Percentiles rank a stretch among this genome's conserved stretches.
These are phyloP conservation scores for Dryas alaskensis DNA, from an alignment of 306 rosid genomes.

Conservation along the genomic window DNA sequence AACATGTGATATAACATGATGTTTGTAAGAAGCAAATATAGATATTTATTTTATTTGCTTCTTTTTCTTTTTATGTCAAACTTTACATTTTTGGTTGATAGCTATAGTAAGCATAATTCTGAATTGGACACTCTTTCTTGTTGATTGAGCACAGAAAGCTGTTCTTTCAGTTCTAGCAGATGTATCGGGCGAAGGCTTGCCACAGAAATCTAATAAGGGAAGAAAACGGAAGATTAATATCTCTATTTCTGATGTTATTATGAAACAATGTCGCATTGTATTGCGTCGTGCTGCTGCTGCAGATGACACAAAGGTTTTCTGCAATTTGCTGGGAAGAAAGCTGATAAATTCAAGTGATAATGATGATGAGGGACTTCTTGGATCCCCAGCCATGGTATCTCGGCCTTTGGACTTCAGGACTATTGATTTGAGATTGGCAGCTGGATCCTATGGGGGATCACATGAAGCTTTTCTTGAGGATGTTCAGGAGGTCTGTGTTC, in stretches of 20 bases:
- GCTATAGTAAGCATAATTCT: conserved; percentile 21
- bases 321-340: conserved; percentile 94
- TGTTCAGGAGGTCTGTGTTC: conserved; percentile 72
- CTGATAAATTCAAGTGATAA: conserved; percentile 79
- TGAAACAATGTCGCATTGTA: conserved; percentile 90
- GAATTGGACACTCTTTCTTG: conserved; percentile 34
- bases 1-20: too few species aligned
- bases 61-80: neutral
- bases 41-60: neutral
- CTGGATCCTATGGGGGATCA: conserved; percentile 85
- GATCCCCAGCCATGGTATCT: conserved; percentile 88
- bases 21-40: neutral
- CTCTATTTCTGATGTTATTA: conserved; percentile 67
- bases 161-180: conserved; percentile 81
- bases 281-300: conserved; percentile 83
- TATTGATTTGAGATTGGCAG: conserved; percentile 84
- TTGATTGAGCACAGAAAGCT: conserved; percentile 79
- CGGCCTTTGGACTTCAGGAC: conserved; percentile 97
- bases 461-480: conserved; percentile 92
- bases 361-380: conserved; percentile 98
- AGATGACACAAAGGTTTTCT: conserved; percentile 83
- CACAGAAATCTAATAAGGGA: conserved; percentile 54
- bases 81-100: conserved; percentile 13
- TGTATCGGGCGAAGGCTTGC: conserved; percentile 46
- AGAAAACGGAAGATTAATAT: conserved; percentile 56